Base-by-base conservation (phyloP, 352 stramenopile genomes). In the Stephanocyclus meneghinianus region DNA sequence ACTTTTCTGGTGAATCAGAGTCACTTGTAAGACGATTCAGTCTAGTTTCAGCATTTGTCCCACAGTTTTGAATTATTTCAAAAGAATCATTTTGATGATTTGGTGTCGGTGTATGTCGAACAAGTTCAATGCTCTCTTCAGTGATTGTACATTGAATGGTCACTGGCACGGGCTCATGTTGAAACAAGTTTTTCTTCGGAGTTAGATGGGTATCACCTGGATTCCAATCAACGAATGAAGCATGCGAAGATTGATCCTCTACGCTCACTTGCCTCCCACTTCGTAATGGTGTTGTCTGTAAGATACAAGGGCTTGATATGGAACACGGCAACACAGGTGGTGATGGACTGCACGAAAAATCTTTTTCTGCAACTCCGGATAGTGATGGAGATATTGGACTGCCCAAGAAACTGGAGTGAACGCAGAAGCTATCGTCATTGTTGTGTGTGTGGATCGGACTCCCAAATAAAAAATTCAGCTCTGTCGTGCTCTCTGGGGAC, bases 171-270 rank as follows among this genome's bases (percentile, higher is more conserved):
- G 45, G 40, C 6, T 74, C 57, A 13, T 69, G 44, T 40, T 16
- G 8, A 40, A 81, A 74, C 44, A 81, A 55, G 11, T 71, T 64
- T 35, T 73, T 81, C 37, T 76, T 59, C 30, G 50, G 50, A 57
- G 15, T 32, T 63, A 16, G 35, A 21, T 48, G 29, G 11, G 48
- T 15, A n/a, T 51, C 15, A 18, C 72, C 70, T 9, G 61, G 71
- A 57, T 61, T 72, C 9, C 71, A 66, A 42, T 62, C 71, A 47
- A 71, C 26, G 35, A 68, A 35, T 48, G 50, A 64, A 40, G 57
- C 13, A 51, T 26, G 48, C 37, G 59, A 48, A 29, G 56, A 64
- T 42, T 35, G 32, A 50, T 51, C 59, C 10, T 42, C 16, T 18
- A 35, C 26, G 18, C 13, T 50, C 8, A 66, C 37, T 21, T 66